Conservation (phyloP, 2,329 filamentous ascomycete genomes). For the Chaetothyriales sp. region DNA sequence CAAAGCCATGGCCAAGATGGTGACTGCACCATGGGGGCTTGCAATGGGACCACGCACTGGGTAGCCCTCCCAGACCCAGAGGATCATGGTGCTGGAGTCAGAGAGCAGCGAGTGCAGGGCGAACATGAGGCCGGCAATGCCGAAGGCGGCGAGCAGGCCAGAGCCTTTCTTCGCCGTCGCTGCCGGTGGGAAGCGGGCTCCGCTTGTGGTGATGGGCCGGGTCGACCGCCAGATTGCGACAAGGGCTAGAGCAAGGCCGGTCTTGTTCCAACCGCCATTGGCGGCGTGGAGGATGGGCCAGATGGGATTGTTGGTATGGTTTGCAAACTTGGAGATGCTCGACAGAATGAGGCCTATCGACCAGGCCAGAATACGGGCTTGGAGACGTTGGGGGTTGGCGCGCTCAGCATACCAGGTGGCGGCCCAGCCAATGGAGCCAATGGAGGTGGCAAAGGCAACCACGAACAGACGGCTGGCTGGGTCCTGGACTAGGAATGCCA, state of each 20-base stretch:
- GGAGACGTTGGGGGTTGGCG: conserved; percentile 58
- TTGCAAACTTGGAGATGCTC: conserved; percentile 81
- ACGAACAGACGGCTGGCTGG: conserved; percentile 66
- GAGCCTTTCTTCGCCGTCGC: conserved; percentile 50
- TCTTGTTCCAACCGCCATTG: conserved; percentile 87
- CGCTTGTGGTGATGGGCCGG: conserved; percentile 44
- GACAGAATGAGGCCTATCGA: conserved; percentile 71
- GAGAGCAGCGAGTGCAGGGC: conserved; percentile 83
- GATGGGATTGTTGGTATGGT: conserved; percentile 86
- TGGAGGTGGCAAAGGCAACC: conserved; percentile 65
- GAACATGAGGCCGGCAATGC: conserved; percentile 75
- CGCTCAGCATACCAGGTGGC: conserved; percentile 70
- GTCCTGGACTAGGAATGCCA: conserved; percentile 61
- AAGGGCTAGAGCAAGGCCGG: conserved; percentile 62
- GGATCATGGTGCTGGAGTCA: conserved; percentile 96
- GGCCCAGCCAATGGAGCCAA: conserved; percentile 72
- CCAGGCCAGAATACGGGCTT: conserved; percentile 70
- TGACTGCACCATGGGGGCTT: conserved; percentile 79
- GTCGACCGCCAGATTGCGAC: conserved; percentile 65
- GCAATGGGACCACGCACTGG: conserved; percentile 78
- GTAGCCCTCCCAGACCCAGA: conserved; percentile 96
- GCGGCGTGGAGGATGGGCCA: conserved; percentile 86
- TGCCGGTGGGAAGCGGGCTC: conserved; percentile 36
- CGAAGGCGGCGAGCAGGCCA: conserved; percentile 56
- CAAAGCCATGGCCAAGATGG: conserved; percentile 71